These are phyloP conservation scores for Dinochytrium kinnereticum DNA, from an alignment of 371 early-diverging fungal genomes.

Conservation along the genomic window DNA sequence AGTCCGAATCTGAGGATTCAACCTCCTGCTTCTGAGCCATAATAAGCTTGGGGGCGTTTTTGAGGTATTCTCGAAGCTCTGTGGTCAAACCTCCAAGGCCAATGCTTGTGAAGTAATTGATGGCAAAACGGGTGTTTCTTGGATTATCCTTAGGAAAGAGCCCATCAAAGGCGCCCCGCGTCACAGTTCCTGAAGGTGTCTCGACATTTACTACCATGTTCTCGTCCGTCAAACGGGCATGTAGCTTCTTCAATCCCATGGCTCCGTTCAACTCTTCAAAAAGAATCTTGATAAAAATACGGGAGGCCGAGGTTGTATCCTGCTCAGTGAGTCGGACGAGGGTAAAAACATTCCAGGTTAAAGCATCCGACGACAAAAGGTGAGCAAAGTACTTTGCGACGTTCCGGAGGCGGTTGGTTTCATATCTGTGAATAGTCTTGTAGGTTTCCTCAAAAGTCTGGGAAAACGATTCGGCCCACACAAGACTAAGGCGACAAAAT, in stretches of 20 bases:
- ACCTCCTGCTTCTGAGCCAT: constrained; percentile 52
- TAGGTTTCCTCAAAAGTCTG: constrained; percentile 82
- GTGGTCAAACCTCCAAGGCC: constrained; percentile 93
- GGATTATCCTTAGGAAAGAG: constrained; percentile 92
- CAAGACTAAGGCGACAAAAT: constrained; percentile 81
- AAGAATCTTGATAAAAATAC: constrained; percentile 95
- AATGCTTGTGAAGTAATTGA: constrained; percentile 97
- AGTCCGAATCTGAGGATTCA: constrained; percentile 36
- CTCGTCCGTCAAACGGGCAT: constrained; percentile 69
- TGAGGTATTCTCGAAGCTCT: constrained; percentile 79
- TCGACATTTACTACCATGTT: constrained; percentile 50
- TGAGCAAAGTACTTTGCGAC: constrained; percentile 93
- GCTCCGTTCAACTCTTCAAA: constrained; percentile 89
- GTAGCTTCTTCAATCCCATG: constrained; percentile 81
- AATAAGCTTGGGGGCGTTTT: constrained; percentile 59
- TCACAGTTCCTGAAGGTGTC: constrained; percentile 27
- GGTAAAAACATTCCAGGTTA: constrained; percentile 85
- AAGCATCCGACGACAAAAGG: constrained; percentile 82
- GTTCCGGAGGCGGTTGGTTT: constrained; percentile 92
- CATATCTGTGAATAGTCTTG: constrained; percentile 90
- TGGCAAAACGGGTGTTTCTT: constrained; percentile 90
- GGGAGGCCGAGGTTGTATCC: constrained; percentile 92
- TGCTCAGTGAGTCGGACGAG: constrained; percentile 86
- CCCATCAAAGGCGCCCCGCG: constrained; percentile 69
- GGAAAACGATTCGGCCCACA: constrained; percentile 82